Conservation (phyloP, 2,329 filamentous ascomycete genomes). For the Elsinoe fawcettii region DNA sequence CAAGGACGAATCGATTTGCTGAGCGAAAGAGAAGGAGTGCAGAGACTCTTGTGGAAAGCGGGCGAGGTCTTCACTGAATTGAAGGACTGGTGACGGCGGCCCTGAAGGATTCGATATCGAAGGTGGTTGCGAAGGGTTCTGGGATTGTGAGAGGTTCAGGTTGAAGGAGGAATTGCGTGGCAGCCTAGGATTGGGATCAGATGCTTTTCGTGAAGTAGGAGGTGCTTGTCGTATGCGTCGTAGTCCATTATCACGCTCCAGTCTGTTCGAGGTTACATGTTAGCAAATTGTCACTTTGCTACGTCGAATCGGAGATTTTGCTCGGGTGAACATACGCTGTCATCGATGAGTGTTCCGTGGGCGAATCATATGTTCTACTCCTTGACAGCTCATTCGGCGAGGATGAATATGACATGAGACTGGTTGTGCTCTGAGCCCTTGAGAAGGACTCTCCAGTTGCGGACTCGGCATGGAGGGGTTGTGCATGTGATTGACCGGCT, state of each 20-base stretch:
- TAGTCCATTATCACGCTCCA: constrained; percentile 51
- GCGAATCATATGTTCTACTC: constrained; percentile 14
- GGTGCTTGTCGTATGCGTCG: constrained; percentile 88
- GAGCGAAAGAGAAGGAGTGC: constrained; percentile 96
- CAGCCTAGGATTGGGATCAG: constrained; percentile 52
- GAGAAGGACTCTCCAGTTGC: constrained; percentile 6
- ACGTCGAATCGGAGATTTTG: neutral
- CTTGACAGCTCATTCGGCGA: constrained; percentile 13
- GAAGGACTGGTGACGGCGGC: constrained; percentile 59
- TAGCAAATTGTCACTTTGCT: constrained; percentile 2
- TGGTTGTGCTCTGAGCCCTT: constrained; percentile 13
- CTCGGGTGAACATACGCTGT: constrained; percentile 11
- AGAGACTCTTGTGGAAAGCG: constrained; percentile 93
- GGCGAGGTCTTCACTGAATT: constrained; percentile 78
- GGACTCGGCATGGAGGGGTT: constrained; percentile 12
- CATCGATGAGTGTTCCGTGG: constrained; percentile 9
- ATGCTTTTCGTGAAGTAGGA: constrained; percentile 39
- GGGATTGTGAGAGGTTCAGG: constrained; percentile 57
- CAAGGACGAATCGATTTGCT: constrained; percentile 85
- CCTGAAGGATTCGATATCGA: constrained; percentile 52
- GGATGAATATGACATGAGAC: constrained; percentile 15
- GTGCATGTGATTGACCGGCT: constrained; percentile 13
- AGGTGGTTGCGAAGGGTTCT: constrained; percentile 42
- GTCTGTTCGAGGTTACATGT: neutral
- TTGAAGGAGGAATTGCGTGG: constrained; percentile 71